Percentiles rank a stretch among this genome's conserved stretches.
Conservation (phyloP, 2,329 filamentous ascomycete species). For the Aureobasidium namibiae region DNA sequence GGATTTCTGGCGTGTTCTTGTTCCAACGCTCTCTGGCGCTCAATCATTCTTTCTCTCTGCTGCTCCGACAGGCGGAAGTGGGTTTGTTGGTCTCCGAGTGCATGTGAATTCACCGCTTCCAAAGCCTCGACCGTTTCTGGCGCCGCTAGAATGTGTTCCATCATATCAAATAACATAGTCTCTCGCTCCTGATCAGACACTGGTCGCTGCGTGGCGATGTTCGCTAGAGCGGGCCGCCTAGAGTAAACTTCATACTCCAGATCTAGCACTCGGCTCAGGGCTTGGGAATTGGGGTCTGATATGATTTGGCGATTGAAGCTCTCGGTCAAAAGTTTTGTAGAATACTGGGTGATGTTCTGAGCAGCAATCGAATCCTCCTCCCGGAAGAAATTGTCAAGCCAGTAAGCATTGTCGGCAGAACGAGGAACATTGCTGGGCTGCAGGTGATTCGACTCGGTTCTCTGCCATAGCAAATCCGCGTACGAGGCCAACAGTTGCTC, state of each 20-base stretch:
- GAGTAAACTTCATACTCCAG: constrained; percentile 1
- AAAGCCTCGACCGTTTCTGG: constrained; percentile 4
- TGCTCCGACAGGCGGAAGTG: neutral
- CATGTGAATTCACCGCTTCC: neutral
- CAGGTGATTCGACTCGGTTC: neutral
- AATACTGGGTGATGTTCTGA: neutral
- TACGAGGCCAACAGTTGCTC: constrained; percentile 10
- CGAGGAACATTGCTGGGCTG: neutral
- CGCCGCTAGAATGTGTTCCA: neutral
- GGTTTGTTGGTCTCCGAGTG: neutral
- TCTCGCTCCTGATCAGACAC: neutral
- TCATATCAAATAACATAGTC: neutral
- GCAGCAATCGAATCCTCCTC: neutral
- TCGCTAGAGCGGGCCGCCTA: neutral
- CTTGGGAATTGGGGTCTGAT: neutral
- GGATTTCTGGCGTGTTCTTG: neutral
- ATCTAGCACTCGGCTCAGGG: constrained; percentile 2
- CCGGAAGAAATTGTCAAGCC: neutral
- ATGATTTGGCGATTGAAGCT: neutral
- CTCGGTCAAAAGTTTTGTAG: neutral
- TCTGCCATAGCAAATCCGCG: constrained; percentile 8
- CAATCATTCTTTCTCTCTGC: neutral
- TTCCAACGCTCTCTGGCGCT: neutral
- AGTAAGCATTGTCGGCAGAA: neutral
- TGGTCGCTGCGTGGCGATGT: neutral